phyloP scores from a whole-genome alignment of 768 basidiomycete genomes.

The Lactifluus piperatus region DNA sequence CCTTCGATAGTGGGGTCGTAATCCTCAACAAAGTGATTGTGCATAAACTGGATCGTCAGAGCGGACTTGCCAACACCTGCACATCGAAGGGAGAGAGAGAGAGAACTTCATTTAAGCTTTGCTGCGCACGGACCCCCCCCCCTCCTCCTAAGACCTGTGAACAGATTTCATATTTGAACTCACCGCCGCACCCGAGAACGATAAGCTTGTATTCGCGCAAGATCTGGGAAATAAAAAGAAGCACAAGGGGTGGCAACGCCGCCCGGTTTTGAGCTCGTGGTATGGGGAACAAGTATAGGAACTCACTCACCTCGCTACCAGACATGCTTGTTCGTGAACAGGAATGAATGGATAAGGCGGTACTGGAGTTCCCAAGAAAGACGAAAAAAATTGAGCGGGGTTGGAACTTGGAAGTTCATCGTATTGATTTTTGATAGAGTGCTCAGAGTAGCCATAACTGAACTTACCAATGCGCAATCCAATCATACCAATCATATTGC shows the following conservation, averaged over 20 bases:
- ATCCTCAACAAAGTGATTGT: slow-evolving; percentile 87
- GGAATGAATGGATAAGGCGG: not conserved
- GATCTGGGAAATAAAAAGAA: slow-evolving; percentile 40
- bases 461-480: no score
- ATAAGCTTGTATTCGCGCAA: slow-evolving; percentile 97
- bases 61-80: slow-evolving; percentile 78
- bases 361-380: not conserved
- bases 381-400: not conserved
- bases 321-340: not conserved
- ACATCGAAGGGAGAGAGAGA: not conserved
- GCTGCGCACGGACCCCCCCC: no score
- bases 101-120: no score
- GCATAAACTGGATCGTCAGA: slow-evolving; percentile 96
- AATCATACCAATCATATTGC: no score
- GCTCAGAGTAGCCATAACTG: no score
- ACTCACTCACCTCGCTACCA: slow-evolving; percentile 32
- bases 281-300: slow-evolving; percentile 39
- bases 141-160: not conserved
- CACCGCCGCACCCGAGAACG: slow-evolving; percentile 95
- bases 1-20: slow-evolving; percentile 96
- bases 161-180: slow-evolving; percentile 20
- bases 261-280: not conserved
- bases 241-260: not conserved
- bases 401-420: not conserved
- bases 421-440: no score